Percentiles rank a stretch among this genome's conserved stretches.
These are phyloP conservation scores for Aspergillus neoniger DNA, from an alignment of 2,329 filamentous ascomycete genomes.

Conservation along the genomic window DNA sequence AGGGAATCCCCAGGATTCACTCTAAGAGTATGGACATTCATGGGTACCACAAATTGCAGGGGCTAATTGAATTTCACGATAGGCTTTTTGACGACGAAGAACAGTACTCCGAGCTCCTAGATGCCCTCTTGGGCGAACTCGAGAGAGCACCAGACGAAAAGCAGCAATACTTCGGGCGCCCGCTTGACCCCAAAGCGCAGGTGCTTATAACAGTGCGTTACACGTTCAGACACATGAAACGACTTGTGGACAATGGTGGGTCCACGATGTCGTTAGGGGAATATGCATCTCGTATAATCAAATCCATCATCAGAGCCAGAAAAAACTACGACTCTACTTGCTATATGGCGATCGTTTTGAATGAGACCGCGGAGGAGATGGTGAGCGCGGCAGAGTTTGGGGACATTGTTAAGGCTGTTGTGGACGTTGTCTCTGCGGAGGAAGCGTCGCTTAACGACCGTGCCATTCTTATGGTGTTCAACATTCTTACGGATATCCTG, in stretches of 20 bases:
- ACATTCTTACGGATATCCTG: slow-evolving; percentile 32
- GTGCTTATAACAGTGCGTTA: slow-evolving; percentile 45
- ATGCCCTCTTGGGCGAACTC: slow-evolving; percentile 41
- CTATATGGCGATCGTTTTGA: slow-evolving; percentile 44
- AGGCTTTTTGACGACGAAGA: slow-evolving; percentile 37
- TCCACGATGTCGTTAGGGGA: slow-evolving; percentile 35
- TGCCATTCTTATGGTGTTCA: slow-evolving; percentile 39
- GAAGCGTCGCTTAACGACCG: slow-evolving; percentile 33
- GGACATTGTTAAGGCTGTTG: slow-evolving; percentile 10
- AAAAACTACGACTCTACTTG: slow-evolving; percentile 41
- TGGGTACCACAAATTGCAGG: slow-evolving; percentile 47
- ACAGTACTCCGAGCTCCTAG: slow-evolving; percentile 41
- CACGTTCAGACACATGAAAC: slow-evolving; percentile 40
- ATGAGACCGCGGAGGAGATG: slow-evolving; percentile 42
- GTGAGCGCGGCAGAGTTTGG: slow-evolving; percentile 31
- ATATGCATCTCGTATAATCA: neutral
- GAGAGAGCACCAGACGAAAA: slow-evolving; percentile 35
- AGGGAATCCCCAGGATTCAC: slow-evolving; percentile 39
- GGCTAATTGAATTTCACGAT: slow-evolving; percentile 41
- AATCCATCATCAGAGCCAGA: slow-evolving; percentile 39
- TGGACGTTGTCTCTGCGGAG: slow-evolving; percentile 23
- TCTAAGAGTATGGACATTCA: slow-evolving; percentile 42
- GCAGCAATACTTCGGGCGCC: slow-evolving; percentile 25
- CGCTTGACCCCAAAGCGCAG: slow-evolving; percentile 44
- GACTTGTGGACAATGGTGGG: slow-evolving; percentile 37